phyloP scores from a whole-genome alignment of 768 basidiomycete genomes.

The Suillus discolor region DNA sequence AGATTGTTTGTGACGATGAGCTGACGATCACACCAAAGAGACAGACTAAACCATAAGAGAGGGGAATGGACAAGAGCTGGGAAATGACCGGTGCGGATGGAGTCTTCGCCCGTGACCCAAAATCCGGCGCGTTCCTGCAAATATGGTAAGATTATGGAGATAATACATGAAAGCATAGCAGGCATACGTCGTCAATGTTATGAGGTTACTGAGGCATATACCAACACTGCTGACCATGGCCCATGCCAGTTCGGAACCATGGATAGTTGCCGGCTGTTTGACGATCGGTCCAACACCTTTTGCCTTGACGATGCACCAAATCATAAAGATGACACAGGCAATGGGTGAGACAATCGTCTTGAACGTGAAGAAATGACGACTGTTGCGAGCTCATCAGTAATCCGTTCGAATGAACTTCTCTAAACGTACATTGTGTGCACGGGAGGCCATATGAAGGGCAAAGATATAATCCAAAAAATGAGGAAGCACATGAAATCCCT shows the following conservation, averaged over 20 bases:
- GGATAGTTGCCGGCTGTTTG: slow-evolving; percentile 54
- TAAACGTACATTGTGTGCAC: slow-evolving; percentile 66
- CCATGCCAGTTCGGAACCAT: slow-evolving; percentile 71
- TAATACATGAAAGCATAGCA: neutral
- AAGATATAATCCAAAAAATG: slow-evolving; percentile 76
- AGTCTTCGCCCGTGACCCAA: slow-evolving; percentile 55
- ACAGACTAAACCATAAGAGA: slow-evolving; percentile 68
- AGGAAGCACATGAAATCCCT: slow-evolving; percentile 76
- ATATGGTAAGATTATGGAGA: neutral
- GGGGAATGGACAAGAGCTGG: slow-evolving; percentile 65
- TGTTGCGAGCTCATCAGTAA: slow-evolving; percentile 21
- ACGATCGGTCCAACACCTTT: slow-evolving; percentile 75
- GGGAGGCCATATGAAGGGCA: slow-evolving; percentile 77
- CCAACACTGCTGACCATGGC: slow-evolving; percentile 65
- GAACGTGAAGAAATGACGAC: slow-evolving; percentile 72
- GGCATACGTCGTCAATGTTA: slow-evolving; percentile 61
- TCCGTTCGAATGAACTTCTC: slow-evolving; percentile 3
- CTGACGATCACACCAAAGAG: slow-evolving; percentile 79
- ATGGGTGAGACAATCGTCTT: slow-evolving; percentile 69
- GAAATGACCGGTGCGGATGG: slow-evolving; percentile 57
- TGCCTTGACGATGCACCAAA: slow-evolving; percentile 75
- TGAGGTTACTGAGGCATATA: slow-evolving; percentile 77
- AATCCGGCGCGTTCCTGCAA: slow-evolving; percentile 62
- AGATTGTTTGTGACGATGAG: slow-evolving; percentile 69
- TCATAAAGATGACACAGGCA: slow-evolving; percentile 66